Evolutionary conservation across 768 basidiomycete genomes (phyloP), one percentile per base, ranked within the genome.

Genomic region (Ramaria sp.): DNA sequence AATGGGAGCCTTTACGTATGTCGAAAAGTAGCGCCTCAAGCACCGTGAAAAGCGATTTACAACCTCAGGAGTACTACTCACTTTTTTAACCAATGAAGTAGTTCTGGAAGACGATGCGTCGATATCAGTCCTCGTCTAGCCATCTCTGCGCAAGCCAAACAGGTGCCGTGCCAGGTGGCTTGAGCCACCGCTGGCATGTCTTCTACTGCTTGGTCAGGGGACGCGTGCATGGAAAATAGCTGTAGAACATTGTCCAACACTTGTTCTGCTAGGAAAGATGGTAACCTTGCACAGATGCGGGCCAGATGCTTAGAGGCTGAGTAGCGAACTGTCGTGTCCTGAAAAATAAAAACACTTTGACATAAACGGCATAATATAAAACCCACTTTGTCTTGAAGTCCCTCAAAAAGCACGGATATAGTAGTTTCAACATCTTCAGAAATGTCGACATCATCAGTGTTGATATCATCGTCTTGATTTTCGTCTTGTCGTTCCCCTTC

Each of bases 251-350:
- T 89, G 53, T 88, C 84, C 3, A 95, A 70, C n/a, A 98, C 83
- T 66, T 98, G 91, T 34, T 77, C 71, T 1, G 81, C 75, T 62
- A 91, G 88, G 34, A 85, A 83, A 1, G 70, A 59, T 1, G 96
- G 89, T 1, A 99, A 78, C 39, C 88, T 79, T 61, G 88, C 84
- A 1, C 89, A 77, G 46, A 97, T 79, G 7, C 93, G 82, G 7
- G 93, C 88, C 9, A 97, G 72, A 39, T 88, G 89, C 69, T 98
- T 99, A 10, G 96, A 89, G 4, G 91, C 82, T 13, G 95, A 92
- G 81, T 91, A 97, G 51, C 96, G 86, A 12, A 98, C 91, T 27
- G 93, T 75, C 0, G 95, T 97, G 64, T 96, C 94, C 94, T 98
- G 62, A 15, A 45, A 55, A 37, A 31, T 22, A 59, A 59, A 47